A percentile compares a stretch with the other conserved stretches of the same genome.
Conservation (phyloP, 2,329 filamentous ascomycete genomes). For the Sordariomycetes sp. region DNA sequence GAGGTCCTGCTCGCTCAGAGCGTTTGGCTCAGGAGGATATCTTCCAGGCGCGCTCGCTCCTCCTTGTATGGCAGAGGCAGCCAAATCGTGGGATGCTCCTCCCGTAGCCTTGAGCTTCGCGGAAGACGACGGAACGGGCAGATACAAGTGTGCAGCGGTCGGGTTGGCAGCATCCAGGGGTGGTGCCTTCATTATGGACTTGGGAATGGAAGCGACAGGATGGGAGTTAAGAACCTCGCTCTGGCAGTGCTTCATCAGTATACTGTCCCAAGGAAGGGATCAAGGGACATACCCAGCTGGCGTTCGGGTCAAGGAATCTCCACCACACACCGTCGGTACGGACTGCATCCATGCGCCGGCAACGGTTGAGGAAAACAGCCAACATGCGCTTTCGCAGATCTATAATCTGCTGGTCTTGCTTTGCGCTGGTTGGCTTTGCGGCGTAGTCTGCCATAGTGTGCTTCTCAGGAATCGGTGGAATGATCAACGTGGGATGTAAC, state of each 20-base stretch:
- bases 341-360: slow-evolving; percentile 84
- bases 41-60: background rate
- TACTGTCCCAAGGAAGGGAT: background rate
- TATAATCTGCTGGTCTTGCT: slow-evolving; percentile 94
- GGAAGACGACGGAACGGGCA: slow-evolving; percentile 77
- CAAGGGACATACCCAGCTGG: slow-evolving; percentile 78
- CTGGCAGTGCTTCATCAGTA: slow-evolving; percentile 33
- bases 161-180: slow-evolving; percentile 92
- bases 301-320: slow-evolving; percentile 95
- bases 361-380: slow-evolving; percentile 88
- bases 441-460: slow-evolving; percentile 98
- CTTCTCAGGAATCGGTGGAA: slow-evolving; percentile 96
- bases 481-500: slow-evolving; percentile 88
- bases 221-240: slow-evolving; percentile 92
- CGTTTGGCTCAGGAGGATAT: slow-evolving; percentile 62
- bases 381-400: slow-evolving; percentile 96
- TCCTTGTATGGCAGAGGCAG: slow-evolving; percentile 25
- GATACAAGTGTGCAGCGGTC: slow-evolving; percentile 72
- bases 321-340: slow-evolving; percentile 93
- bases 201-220: slow-evolving; percentile 83
- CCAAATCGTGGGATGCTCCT: slow-evolving; percentile 22
- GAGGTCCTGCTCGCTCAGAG: slow-evolving; percentile 77
- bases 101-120: slow-evolving; percentile 67
- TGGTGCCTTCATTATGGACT: slow-evolving; percentile 90
- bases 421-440: slow-evolving; percentile 93